These are phyloP conservation scores for Fusarium sp. DNA, from an alignment of 2,329 filamentous ascomycete genomes.

Conservation along the genomic window DNA sequence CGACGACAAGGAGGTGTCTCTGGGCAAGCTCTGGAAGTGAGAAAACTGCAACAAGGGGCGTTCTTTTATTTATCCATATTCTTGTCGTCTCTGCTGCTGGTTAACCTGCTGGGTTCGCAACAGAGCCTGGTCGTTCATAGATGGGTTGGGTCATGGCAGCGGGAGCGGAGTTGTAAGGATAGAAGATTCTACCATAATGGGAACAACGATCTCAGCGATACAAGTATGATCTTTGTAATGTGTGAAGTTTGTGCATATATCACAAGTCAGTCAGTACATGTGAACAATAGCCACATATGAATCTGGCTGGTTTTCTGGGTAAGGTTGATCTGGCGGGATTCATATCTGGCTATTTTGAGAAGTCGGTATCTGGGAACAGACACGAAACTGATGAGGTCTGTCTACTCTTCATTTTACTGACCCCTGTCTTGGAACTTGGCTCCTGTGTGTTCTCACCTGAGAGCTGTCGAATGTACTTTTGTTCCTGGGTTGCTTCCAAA, in stretches of 20 bases:
- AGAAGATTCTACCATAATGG: conserved; percentile 47
- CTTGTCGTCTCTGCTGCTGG: conserved; percentile 37
- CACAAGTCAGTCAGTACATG: not conserved
- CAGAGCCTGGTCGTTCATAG: conserved; percentile 38
- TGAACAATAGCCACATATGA: no score
- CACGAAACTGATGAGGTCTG: no score
- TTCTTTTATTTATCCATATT: conserved; percentile 32
- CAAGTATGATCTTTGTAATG: not conserved
- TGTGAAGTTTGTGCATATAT: not conserved
- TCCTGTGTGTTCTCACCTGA: not conserved
- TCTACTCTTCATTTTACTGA: not conserved
- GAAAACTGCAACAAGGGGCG: conserved; percentile 26
- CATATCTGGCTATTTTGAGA: not conserved
- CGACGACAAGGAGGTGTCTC: conserved; percentile 94
- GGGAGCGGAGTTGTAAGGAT: conserved; percentile 48
- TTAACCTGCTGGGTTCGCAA: conserved; percentile 31
- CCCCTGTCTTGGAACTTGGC: not conserved
- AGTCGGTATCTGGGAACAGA: not conserved
- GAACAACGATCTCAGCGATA: conserved; percentile 22
- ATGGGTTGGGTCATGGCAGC: conserved; percentile 41
- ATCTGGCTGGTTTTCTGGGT: not conserved
- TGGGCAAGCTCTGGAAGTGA: conserved; percentile 79
- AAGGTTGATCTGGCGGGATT: not conserved
- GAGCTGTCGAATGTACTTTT: not conserved
- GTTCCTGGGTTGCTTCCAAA: not conserved